A percentile compares a stretch with the other conserved stretches of the same genome.
These are phyloP conservation scores for Serpula lacrymans DNA, from an alignment of 768 basidiomycete genomes.

Conservation along the genomic window DNA sequence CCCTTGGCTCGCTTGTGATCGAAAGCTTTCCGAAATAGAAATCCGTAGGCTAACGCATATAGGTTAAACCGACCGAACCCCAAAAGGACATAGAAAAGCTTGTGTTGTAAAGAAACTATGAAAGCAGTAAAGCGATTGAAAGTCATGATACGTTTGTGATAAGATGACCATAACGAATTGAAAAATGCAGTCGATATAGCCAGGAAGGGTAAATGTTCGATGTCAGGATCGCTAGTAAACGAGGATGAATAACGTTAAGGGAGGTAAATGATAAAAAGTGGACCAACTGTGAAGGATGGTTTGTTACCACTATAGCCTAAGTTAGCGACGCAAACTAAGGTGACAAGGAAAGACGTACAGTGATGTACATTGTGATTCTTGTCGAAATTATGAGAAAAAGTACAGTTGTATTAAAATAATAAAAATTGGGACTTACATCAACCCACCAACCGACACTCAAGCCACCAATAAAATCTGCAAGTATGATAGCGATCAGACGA, in stretches of 20 bases:
- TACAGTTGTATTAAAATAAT: slow-evolving; percentile 2
- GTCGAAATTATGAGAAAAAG: slow-evolving; percentile 5
- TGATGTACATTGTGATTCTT: slow-evolving; percentile 97
- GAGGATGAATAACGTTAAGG: slow-evolving; percentile 7
- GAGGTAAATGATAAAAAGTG: background rate
- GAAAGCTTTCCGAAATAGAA: slow-evolving; percentile 62
- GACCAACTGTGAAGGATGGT: slow-evolving; percentile 90
- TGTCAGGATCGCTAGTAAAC: slow-evolving; percentile 68
- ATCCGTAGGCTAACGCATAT: slow-evolving; percentile 81
- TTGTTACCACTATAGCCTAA: slow-evolving; percentile 75
- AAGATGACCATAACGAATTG: slow-evolving; percentile 85
- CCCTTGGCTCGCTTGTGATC: slow-evolving; percentile 63
- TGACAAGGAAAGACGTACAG: slow-evolving; percentile 49
- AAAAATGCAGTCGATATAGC: slow-evolving; percentile 90
- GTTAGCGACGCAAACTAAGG: slow-evolving; percentile 4
- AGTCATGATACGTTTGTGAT: slow-evolving; percentile 84
- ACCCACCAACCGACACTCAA: slow-evolving; percentile 99
- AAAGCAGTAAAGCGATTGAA: slow-evolving; percentile 68
- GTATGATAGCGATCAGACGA: slow-evolving; percentile 69
- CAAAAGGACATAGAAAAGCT: slow-evolving; percentile 89
- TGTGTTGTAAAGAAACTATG: slow-evolving; percentile 80
- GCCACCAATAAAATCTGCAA: slow-evolving; percentile 89
- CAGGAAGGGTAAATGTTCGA: slow-evolving; percentile 89
- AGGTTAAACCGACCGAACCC: slow-evolving; percentile 93
- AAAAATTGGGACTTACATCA: slow-evolving; percentile 60